These are phyloP conservation scores for Aspergillus sp. DNA, from an alignment of 2,329 filamentous ascomycete species.

Conservation along the genomic window DNA sequence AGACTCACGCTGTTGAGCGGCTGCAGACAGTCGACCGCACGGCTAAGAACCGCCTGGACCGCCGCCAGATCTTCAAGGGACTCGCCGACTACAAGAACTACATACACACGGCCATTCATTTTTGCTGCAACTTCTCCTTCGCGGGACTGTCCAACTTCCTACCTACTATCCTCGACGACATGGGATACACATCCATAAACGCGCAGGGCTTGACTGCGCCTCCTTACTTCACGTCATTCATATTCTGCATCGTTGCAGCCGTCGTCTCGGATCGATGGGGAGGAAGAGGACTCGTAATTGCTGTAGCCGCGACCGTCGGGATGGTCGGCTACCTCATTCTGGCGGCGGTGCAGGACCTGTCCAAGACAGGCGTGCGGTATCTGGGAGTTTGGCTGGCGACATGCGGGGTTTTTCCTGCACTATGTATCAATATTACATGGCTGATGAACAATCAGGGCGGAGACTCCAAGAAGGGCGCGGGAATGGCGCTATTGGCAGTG, in stretches of 20 bases:
- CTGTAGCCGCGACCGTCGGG: constrained; percentile 15
- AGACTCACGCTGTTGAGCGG: constrained; percentile 42
- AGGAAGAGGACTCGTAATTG: constrained; percentile 27
- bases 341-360: constrained; percentile 15
- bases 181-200: constrained; percentile 32
- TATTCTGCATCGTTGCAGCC: constrained; percentile 19
- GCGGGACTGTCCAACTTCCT: constrained; percentile 34
- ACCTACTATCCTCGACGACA: constrained; percentile 32
- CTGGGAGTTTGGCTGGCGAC: constrained; percentile 30
- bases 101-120: constrained; percentile 29
- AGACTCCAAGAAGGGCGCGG: constrained; percentile 16
- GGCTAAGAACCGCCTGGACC: constrained; percentile 16
- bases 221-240: constrained; percentile 33
- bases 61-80: constrained; percentile 25
- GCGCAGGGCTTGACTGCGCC: constrained; percentile 36
- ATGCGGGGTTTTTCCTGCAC: constrained; percentile 14
- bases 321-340: constrained; percentile 28
- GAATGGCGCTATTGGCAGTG: constrained; percentile 14
- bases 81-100: constrained; percentile 31
- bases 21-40: constrained; percentile 25
- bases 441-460: constrained; percentile 18
- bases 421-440: constrained; percentile 18
- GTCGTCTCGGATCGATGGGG: constrained; percentile 29
- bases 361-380: constrained; percentile 24
- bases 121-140: constrained; percentile 31